Base-by-base conservation (phyloP, 2,329 filamentous ascomycete genomes). In the Tolypocladium album region DNA sequence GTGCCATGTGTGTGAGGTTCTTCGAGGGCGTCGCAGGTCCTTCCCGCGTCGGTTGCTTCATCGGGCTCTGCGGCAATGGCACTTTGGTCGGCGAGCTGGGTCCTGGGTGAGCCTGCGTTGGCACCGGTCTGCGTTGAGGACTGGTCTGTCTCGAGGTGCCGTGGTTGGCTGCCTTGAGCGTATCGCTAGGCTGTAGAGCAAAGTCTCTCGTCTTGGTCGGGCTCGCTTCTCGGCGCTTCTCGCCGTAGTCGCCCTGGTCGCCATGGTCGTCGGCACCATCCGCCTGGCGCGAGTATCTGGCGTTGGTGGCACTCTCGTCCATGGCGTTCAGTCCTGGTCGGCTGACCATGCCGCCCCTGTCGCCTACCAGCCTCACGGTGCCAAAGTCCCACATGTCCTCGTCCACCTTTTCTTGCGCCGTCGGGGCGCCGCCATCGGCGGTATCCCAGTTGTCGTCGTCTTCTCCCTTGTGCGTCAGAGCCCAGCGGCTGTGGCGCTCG, bases 311-410 rank as follows among this genome's bases (percentile, higher is more conserved):
- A 39, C 88, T 88, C 62, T 92, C 90, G 65, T 90, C 92, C 86
- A 96, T 85, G 0, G 86, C 79, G 65, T 88, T 81, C 20, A 85
- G 77, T 3, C 87, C 87, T 0, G 81, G 80, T 55, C 84, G 76
- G 55, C 75, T 76, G 9, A 82, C 69, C 1, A 83, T 70, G 38
- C 80, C 81, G 62, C 86, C 85, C 36, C 84, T 82, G 59, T 87
- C 85, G 39, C 82, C 84, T n/a, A 88, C 86, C 7, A 95, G 87
- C 60, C 92, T 84, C 58, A 99, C 90, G 0, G 94, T 99, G 52
- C 94, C 94, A 77, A 99, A 99, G 73, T 99, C 94, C 94, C 94
- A 99, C 70, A 97, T 85, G 72, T 97, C 94, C 71, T 97, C 90
- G 63, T 88, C 82, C 9, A 83, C 77, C 22, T 76, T 76, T 64